Conservation (phyloP, 2,329 filamentous ascomycete genomes). For the Parastagonospora avenae region DNA sequence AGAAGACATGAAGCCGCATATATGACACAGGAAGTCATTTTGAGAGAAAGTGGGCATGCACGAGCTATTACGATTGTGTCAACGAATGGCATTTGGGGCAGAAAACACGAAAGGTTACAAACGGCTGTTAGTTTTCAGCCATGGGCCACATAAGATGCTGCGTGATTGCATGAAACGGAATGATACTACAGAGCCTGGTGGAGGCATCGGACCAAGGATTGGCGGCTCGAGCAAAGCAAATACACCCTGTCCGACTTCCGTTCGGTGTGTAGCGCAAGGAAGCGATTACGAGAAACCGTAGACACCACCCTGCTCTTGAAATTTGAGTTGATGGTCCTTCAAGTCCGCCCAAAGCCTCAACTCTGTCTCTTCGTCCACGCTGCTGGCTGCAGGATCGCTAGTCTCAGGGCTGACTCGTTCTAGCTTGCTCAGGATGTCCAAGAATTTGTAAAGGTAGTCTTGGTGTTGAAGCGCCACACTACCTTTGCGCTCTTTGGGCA, state of each 20-base stretch:
- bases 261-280: background rate
- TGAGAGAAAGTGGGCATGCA: background rate
- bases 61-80: background rate
- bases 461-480: slow-evolving; percentile 65
- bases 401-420: slow-evolving; percentile 64
- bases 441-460: slow-evolving; percentile 72
- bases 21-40: background rate
- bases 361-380: slow-evolving; percentile 73
- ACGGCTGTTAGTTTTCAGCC: no score
- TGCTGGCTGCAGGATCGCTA: slow-evolving; percentile 36
- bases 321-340: slow-evolving; percentile 76
- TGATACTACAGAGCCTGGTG: no score
- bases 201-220: no score
- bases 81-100: no score
- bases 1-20: background rate
- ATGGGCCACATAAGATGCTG: background rate
- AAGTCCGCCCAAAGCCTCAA: slow-evolving; percentile 78
- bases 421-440: slow-evolving; percentile 75
- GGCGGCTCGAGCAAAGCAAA: background rate
- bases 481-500: slow-evolving; percentile 59
- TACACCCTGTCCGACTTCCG: background rate
- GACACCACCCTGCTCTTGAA: slow-evolving; percentile 69
- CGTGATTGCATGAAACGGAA: background rate
- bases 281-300: slow-evolving; percentile 37
- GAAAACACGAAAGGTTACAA: no score